Conservation (phyloP, 208 protist genomes). For the Kentomonas sorsogonicus region DNA sequence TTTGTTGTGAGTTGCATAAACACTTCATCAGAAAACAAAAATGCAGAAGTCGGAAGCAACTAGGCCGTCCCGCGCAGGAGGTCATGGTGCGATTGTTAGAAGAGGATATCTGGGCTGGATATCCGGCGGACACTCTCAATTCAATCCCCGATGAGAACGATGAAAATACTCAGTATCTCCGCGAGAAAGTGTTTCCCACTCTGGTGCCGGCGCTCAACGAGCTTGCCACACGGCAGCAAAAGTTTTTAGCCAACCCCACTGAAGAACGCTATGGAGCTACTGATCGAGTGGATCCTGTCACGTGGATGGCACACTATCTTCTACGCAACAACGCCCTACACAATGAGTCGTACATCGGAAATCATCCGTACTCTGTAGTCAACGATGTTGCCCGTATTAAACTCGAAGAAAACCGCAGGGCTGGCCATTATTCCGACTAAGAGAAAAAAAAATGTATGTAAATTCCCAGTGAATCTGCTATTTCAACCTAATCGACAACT, state of each 20-base stretch:
- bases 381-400: slow-evolving; percentile 52
- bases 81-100: slow-evolving; percentile 67
- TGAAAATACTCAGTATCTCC: slow-evolving; percentile 45
- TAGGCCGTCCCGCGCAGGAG: slow-evolving; percentile 22
- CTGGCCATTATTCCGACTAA: too few relatives aligned
- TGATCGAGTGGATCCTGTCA: slow-evolving; percentile 43
- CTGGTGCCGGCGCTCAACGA: slow-evolving; percentile 67
- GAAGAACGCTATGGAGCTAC: slow-evolving; percentile 12
- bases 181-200: slow-evolving; percentile 67
- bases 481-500: too few relatives aligned
- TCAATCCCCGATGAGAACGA: slow-evolving; percentile 13
- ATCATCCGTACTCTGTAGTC: slow-evolving; percentile 53
- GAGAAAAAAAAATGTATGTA: too few relatives aligned
- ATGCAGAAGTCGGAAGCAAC: slow-evolving; percentile 22
- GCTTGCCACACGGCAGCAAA: slow-evolving; percentile 31
- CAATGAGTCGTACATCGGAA: slow-evolving; percentile 27
- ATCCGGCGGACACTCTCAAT: slow-evolving; percentile 6
- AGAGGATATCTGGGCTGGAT: slow-evolving; percentile 48
- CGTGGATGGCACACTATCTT: slow-evolving; percentile 73
- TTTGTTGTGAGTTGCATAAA: too few relatives aligned
- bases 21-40: too few relatives aligned
- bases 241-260: slow-evolving; percentile 17
- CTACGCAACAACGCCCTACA: slow-evolving; percentile 57
- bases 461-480: too few relatives aligned
- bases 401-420: too few relatives aligned